A percentile compares a stretch with the other conserved stretches of the same genome.
Evolutionary conservation across 805 yeast species (phyloP).

Genomic region (Pichia membranifaciens): DNA sequence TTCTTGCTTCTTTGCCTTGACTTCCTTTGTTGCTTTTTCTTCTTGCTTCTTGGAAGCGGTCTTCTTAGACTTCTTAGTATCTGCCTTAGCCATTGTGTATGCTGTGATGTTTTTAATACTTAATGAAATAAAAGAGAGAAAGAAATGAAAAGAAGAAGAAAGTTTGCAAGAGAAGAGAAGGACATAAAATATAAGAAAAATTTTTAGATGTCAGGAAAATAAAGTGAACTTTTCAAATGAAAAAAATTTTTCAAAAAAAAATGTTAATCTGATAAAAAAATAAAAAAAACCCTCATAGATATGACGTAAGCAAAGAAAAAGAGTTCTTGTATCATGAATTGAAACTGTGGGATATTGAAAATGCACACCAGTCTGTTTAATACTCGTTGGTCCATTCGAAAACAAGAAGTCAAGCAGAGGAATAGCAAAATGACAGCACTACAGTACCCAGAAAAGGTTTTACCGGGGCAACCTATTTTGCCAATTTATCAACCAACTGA

Average conservation of each 20-base stretch:
- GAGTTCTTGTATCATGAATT: too few relatives aligned
- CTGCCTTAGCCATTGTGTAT: slow-evolving; percentile 27
- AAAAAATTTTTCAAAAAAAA: not conserved
- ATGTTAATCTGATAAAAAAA: slow-evolving; percentile 7
- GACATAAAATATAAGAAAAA: not conserved
- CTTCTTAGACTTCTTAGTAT: slow-evolving; percentile 24
- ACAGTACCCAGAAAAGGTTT: slow-evolving; percentile 41
- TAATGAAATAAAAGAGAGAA: not conserved
- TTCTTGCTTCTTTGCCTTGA: slow-evolving; percentile 23
- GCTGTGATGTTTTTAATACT: not conserved
- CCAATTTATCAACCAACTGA: slow-evolving; percentile 41
- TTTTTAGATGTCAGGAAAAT: slow-evolving; percentile 3
- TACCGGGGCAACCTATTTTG: slow-evolving; percentile 80
- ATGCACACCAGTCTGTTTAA: too few relatives aligned
- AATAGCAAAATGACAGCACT: not conserved
- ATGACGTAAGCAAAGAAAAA: not conserved
- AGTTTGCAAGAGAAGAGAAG: not conserved
- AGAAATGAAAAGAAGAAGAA: not conserved
- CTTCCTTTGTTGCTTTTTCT: slow-evolving; percentile 23
- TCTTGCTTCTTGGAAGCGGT: slow-evolving; percentile 20
- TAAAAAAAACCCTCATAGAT: not conserved
- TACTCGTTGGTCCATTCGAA: too few relatives aligned
- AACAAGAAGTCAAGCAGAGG: too few relatives aligned
- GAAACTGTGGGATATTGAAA: too few relatives aligned
- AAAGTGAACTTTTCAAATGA: not conserved